Percentiles rank a stretch among this genome's conserved stretches.
Evolutionary conservation across 129 eudicot genomes (phyloP).

Genomic region (Helianthus tuberosus): DNA sequence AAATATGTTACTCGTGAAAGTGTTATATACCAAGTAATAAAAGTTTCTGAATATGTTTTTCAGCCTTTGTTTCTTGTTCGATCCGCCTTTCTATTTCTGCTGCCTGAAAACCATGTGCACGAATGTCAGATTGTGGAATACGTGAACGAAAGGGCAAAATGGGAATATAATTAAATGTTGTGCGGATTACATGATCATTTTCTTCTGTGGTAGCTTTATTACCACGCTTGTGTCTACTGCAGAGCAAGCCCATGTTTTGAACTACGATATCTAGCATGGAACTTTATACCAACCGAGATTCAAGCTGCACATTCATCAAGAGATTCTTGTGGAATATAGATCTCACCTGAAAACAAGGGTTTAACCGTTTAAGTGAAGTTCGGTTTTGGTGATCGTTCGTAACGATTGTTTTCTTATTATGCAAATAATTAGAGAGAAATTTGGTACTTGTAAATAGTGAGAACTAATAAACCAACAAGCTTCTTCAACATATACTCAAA

Average conservation of each 20-base stretch:
- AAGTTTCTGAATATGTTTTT: slow-evolving; percentile 90
- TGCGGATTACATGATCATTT: slow-evolving; percentile 62
- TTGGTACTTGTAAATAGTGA: slow-evolving; percentile 8
- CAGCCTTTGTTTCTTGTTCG: slow-evolving; percentile 96
- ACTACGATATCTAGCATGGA: slow-evolving; percentile 48
- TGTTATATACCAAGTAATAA: slow-evolving; percentile 70
- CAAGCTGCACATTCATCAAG: slow-evolving; percentile 45
- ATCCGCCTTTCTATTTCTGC: slow-evolving; percentile 96
- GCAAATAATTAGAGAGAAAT: background rate
- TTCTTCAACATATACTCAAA: background rate
- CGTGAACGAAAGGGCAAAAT: slow-evolving; percentile 8
- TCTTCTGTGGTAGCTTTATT: slow-evolving; percentile 73
- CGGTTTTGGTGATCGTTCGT: background rate
- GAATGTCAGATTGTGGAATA: background rate
- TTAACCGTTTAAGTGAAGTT: slow-evolving; percentile 20
- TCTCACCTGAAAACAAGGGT: slow-evolving; percentile 31
- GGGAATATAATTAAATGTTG: slow-evolving; percentile 14
- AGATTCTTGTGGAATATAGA: slow-evolving; percentile 1
- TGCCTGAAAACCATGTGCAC: slow-evolving; percentile 45
- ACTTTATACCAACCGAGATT: slow-evolving; percentile 38
- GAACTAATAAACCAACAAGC: slow-evolving; percentile 1
- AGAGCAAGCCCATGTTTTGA: slow-evolving; percentile 73
- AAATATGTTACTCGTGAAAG: slow-evolving; percentile 9
- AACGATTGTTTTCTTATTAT: background rate
- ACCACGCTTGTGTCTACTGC: slow-evolving; percentile 68